Base-by-base conservation (phyloP, 2,329 filamentous ascomycete genomes). In the Phaeosphaeria sp. region DNA sequence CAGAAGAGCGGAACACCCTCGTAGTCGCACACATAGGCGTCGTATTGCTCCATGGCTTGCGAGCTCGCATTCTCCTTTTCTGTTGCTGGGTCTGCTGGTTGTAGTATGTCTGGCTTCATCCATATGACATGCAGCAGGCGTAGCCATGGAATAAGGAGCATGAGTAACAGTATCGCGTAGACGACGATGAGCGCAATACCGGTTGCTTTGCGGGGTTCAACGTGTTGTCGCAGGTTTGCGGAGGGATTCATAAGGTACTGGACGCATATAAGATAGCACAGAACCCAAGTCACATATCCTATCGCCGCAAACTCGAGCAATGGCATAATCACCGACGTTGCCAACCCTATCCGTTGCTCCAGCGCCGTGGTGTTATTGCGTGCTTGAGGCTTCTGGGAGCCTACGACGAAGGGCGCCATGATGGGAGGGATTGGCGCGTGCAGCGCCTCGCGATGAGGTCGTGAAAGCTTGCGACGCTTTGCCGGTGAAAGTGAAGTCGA, bases 1-100 rank as follows among this genome's bases (percentile, higher is more conserved):
- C 94, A 99, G 88, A 92, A 98, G 30, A 87, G 86, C 0, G 94
- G 94, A n/a, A 60, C 53, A 0, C 95, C 95, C 67, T 95, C 90
- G 13, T 83, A 81, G 68, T 96, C 90, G 77, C 92, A 97, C 1
- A 92, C 84, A 73, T 96, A 98, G 1, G 91, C 86, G 65, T 96
- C 89, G 72, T 90, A 91, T 62, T 85, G 89, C 72, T 95, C 96
- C 72, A 96, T 96, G 23, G 73, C 67, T 15, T 71, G 66, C 5
- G 64, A 65, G 33, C 62, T 63, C 13, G 67, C 59, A 22, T 74
- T 54, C 59, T 64, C 56, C 64, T 74, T 74, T 50, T 74, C 71
- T 18, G 60, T 47, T n/a, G 59, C 60, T 7, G 59, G 50, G 21
- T 72, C 61, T 1, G 85, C 87, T 30, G 90, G 84, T 0, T 91